phyloP scores from a whole-genome alignment of 1,139 yeast genomes.

The Yamadazyma taylorii region DNA sequence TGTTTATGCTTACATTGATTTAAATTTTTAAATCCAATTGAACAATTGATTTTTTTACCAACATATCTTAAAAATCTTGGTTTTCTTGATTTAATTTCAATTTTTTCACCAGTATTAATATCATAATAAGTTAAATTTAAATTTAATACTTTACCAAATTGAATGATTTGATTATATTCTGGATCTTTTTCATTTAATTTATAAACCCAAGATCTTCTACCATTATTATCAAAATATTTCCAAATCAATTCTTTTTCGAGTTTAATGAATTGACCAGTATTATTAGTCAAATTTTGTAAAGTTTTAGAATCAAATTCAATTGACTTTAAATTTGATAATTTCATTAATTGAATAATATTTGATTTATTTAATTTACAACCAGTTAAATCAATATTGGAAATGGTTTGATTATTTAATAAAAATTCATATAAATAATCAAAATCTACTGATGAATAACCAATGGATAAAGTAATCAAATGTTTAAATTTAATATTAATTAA shows the following conservation, averaged over 20 bases:
- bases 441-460: conserved; percentile 57
- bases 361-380: conserved; percentile 33
- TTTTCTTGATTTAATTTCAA: conserved; percentile 52
- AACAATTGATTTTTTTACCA: conserved; percentile 60
- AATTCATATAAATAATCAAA: conserved; percentile 50
- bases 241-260: conserved; percentile 42
- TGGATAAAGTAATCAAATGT: conserved; percentile 58
- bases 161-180: conserved; percentile 30
- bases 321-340: conserved; percentile 30
- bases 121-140: conserved; percentile 55
- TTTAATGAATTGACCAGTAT: conserved; percentile 34
- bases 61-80: conserved; percentile 65
- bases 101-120: conserved; percentile 64
- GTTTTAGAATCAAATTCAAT: conserved; percentile 44
- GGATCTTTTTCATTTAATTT: conserved; percentile 43
- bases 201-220: conserved; percentile 84
- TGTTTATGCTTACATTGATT: conserved; percentile 35
- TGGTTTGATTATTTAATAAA: conserved; percentile 30
- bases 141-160: conserved; percentile 17
- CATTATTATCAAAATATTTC: conserved; percentile 60
- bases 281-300: conserved; percentile 37
- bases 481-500: conserved; percentile 57
- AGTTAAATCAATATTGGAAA: conserved; percentile 39
- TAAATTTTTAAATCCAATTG: conserved; percentile 50
- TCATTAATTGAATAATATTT: conserved; percentile 26